phyloP scores from a whole-genome alignment of 352 stramenopile species.

The Vaucheria bursata region DNA sequence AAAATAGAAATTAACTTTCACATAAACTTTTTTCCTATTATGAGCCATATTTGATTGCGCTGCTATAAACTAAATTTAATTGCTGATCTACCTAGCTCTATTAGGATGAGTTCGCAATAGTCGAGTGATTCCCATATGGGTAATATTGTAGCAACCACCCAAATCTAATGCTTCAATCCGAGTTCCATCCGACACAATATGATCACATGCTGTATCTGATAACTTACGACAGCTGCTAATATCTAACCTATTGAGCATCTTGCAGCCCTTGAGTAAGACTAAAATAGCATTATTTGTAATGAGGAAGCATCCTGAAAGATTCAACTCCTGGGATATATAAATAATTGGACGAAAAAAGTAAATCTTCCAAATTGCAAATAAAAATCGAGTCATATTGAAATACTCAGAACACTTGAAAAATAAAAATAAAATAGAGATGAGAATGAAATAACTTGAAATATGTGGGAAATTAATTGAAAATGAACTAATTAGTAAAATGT shows the following conservation, averaged over 20 bases:
- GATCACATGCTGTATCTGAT: slow-evolving; percentile 55
- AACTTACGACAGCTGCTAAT: slow-evolving; percentile 74
- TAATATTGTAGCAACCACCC: slow-evolving; percentile 65
- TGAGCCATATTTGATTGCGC: background rate
- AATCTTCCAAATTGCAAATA: background rate
- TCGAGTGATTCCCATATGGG: slow-evolving; percentile 56
- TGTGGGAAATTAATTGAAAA: too few relatives aligned
- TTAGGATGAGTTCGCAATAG: slow-evolving; percentile 19
- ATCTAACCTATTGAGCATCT: slow-evolving; percentile 56
- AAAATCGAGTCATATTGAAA: slow-evolving; percentile 8
- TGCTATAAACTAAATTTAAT: background rate
- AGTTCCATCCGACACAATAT: slow-evolving; percentile 55
- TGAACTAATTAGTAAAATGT: too few relatives aligned
- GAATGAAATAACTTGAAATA: background rate
- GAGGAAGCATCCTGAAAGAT: slow-evolving; percentile 66
- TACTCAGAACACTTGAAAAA: background rate
- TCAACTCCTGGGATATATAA: slow-evolving; percentile 52
- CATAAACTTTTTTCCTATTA: too few relatives aligned
- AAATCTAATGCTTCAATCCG: slow-evolving; percentile 60
- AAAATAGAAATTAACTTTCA: too few relatives aligned
- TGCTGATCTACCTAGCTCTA: background rate
- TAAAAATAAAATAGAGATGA: background rate
- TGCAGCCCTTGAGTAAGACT: slow-evolving; percentile 53
- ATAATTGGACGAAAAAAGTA: background rate
- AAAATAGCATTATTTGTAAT: slow-evolving; percentile 57